A percentile compares a stretch with the other conserved stretches of the same genome.
These are phyloP conservation scores for Torulaspora franciscae DNA, from an alignment of 805 yeast genomes.

Conservation along the genomic window DNA sequence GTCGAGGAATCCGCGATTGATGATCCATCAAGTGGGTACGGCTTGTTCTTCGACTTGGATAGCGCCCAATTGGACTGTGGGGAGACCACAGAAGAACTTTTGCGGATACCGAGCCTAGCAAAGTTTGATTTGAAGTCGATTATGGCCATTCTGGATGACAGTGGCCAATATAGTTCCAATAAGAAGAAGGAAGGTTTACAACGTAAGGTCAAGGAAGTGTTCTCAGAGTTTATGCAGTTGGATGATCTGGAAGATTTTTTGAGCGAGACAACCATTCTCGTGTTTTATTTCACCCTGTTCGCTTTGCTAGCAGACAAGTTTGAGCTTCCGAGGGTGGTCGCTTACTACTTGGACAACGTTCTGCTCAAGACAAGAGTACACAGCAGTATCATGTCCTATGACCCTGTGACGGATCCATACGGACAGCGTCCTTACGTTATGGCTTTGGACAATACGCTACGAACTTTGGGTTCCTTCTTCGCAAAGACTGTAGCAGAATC, in stretches of 20 bases:
- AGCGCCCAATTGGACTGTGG: background rate
- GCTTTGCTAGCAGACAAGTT: constrained; percentile 9
- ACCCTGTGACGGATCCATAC: constrained; percentile 14
- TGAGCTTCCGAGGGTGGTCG: constrained; percentile 20
- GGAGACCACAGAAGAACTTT: constrained; percentile 29
- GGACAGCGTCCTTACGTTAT: constrained; percentile 13
- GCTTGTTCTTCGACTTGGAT: constrained; percentile 18
- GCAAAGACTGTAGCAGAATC: background rate
- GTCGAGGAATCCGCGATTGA: constrained; percentile 23
- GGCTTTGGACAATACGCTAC: constrained; percentile 1
- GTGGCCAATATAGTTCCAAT: constrained; percentile 22
- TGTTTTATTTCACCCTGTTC: constrained; percentile 22
- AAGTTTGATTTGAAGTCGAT: constrained; percentile 34
- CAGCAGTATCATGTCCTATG: constrained; percentile 5
- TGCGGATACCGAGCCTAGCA: constrained; percentile 38
- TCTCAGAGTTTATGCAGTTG: constrained; percentile 26
- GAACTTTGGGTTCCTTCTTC: constrained; percentile 4
- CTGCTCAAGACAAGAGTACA: constrained; percentile 18
- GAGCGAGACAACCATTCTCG: constrained; percentile 23
- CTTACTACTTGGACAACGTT: constrained; percentile 21
- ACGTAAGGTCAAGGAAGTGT: constrained; percentile 29
- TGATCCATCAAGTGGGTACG: constrained; percentile 36
- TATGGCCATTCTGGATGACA: constrained; percentile 18
- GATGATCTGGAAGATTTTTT: constrained; percentile 5
- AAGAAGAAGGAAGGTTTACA: constrained; percentile 28